A percentile compares a stretch with the other conserved stretches of the same genome.
phyloP scores from a whole-genome alignment of 1,284 basidiomycete genomes.

The Clitocybe nebularis region DNA sequence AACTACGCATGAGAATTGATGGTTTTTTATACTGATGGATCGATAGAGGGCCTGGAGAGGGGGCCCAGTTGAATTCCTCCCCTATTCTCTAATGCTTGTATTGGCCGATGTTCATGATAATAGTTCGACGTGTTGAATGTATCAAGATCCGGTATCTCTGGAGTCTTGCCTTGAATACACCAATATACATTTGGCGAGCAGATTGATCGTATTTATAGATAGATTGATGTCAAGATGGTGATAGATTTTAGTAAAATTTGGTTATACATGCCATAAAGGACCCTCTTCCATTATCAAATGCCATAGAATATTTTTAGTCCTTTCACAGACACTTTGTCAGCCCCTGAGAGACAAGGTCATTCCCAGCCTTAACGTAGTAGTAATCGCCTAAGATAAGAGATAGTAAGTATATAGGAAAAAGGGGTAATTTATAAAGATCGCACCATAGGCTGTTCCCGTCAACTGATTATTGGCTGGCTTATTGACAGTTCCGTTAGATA shows the following conservation, averaged over 20 bases:
- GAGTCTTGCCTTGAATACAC: too few relatives aligned
- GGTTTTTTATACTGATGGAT: too few relatives aligned
- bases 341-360: conserved; percentile 35
- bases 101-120: conserved; percentile 6
- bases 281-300: too few relatives aligned
- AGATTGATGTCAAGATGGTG: too few relatives aligned
- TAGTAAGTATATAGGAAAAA: not conserved
- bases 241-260: too few relatives aligned
- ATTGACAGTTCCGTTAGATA: conserved; percentile 18
- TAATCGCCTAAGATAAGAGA: conserved; percentile 35
- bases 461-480: conserved; percentile 14
- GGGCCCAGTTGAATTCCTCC: not conserved
- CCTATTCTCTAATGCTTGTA: conserved; percentile 4
- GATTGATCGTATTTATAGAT: conserved; percentile 1
- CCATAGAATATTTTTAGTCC: not conserved
- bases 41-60: too few relatives aligned
- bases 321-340: conserved; percentile 28
- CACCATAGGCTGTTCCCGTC: conserved; percentile 15
- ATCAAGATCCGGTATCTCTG: not conserved
- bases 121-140: conserved; percentile 6
- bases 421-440: not conserved
- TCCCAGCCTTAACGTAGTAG: conserved; percentile 42
- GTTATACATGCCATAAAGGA: too few relatives aligned
- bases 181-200: not conserved
- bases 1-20: conserved; percentile 32